Conservation (phyloP, 306 rosid species). For the Medicago ruthenica region DNA sequence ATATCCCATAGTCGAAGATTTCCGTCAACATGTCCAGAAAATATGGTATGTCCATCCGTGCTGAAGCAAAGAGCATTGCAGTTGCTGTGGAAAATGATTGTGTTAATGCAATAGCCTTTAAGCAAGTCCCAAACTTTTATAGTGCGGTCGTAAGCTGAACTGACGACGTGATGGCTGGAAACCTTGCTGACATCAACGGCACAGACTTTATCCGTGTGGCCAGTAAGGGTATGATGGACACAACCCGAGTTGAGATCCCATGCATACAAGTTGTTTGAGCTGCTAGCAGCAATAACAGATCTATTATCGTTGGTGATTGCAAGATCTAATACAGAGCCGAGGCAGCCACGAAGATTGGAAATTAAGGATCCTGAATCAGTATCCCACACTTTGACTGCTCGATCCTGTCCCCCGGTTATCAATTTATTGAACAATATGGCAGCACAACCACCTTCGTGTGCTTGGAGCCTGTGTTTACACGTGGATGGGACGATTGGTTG, state of each 20-base stretch:
- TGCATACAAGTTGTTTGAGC: slow-evolving; percentile 86
- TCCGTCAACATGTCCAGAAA: slow-evolving; percentile 92
- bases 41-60: slow-evolving; percentile 86
- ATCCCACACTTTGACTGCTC: slow-evolving; percentile 87
- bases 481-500: slow-evolving; percentile 77
- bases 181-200: slow-evolving; percentile 90
- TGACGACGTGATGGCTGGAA: slow-evolving; percentile 83
- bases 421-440: slow-evolving; percentile 72
- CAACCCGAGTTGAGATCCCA: slow-evolving; percentile 88
- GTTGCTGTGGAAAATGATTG: slow-evolving; percentile 79
- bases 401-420: slow-evolving; percentile 93
- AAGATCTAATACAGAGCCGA: slow-evolving; percentile 93
- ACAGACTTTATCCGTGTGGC: slow-evolving; percentile 94
- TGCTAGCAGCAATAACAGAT: slow-evolving; percentile 94
- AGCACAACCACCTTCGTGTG: slow-evolving; percentile 97
- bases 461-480: slow-evolving; percentile 71
- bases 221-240: slow-evolving; percentile 87
- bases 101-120: slow-evolving; percentile 92
- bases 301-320: slow-evolving; percentile 80
- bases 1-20: slow-evolving; percentile 92
- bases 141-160: slow-evolving; percentile 94
- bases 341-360: slow-evolving; percentile 79
- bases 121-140: slow-evolving; percentile 91
- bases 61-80: slow-evolving; percentile 90
- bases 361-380: slow-evolving; percentile 69